Base-by-base conservation (phyloP, 257 asterid species). In the Gentiana macrophylla region DNA sequence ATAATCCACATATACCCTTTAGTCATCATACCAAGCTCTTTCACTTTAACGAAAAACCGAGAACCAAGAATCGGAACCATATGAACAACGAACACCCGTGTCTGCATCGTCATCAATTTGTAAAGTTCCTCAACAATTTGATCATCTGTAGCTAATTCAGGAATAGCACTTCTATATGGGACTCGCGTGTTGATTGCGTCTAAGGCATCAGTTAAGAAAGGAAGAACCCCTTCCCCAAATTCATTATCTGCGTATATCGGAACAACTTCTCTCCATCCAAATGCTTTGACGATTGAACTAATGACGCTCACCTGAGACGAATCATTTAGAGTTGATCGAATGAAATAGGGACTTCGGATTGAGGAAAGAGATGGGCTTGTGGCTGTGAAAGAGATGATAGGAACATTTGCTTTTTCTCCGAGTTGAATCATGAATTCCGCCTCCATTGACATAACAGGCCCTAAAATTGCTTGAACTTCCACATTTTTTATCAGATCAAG, bases 301-400 rank as follows among this genome's bases (percentile, higher is more conserved):
- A 74, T 60, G 64, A 78, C 72, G 2, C 54, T 24, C 2, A 69
- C 78, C 68, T 75, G 82, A n/a, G 71, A 65, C 0, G 69, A 70
- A 47, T 75, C 82, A 8, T 34, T 49, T 1, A 59, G 62, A 9
- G 80, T 60, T 10, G 78, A 63, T 0, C 78, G 80, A 32, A 73
- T 4, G 52, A 76, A 76, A 6, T 67, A 79, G 5, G 74, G 70
- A 48, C 63, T 72, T 12, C 52, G 66, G 10, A 49, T 57, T 0
- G 74, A 51, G 1, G 76, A 60, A 32, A 76, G 82, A n/a, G 73
- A 63, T 32, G 86, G 82, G 24, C 78, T 76, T 7, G 83, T 68
- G 47, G 86, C 82, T 0, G 82, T 65, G 56, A 70, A 79, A 3
- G 82, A 76, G 35, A 76, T 55, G 32, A 65, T 57, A 3, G 80